A percentile compares a stretch with the other conserved stretches of the same genome.
These are phyloP conservation scores for Camelina neglecta DNA, from an alignment of 345 rosid genomes.

Conservation along the genomic window DNA sequence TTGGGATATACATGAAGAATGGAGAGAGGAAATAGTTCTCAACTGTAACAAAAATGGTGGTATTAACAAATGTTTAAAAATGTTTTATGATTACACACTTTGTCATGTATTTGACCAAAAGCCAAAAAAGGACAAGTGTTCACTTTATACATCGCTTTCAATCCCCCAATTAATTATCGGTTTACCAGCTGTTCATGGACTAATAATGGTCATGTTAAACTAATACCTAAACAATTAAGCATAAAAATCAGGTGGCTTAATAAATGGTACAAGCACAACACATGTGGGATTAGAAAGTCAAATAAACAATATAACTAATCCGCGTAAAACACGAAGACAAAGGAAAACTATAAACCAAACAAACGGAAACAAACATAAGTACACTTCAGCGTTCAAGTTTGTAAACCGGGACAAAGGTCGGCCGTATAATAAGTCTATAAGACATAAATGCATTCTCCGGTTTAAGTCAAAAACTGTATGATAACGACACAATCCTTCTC, in stretches of 20 bases:
- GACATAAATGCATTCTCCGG: conserved; percentile 33
- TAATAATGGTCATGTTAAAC: conserved; percentile 7
- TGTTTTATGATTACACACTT: conserved; percentile 1
- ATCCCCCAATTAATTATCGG: conserved; percentile 16
- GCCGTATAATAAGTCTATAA: conserved; percentile 15
- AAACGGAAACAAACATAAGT: background rate
- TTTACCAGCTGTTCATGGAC: conserved; percentile 29
- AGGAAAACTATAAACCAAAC: conserved; percentile 9
- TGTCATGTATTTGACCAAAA: conserved; percentile 40
- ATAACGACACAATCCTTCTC: conserved; percentile 22
- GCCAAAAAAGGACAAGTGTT: conserved; percentile 36
- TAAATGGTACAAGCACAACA: background rate
- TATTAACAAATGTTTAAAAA: background rate
- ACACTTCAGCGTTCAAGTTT: conserved; percentile 17
- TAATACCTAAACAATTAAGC: conserved; percentile 32
- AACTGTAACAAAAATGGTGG: background rate
- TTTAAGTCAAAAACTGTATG: conserved; percentile 25
- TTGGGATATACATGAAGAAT: conserved; percentile 7
- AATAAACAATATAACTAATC: conserved; percentile 17
- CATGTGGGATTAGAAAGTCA: conserved; percentile 35
- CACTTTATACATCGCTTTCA: conserved; percentile 37
- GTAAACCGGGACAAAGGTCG: conserved; percentile 34
- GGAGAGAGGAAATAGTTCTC: background rate
- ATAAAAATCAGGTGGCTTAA: conserved; percentile 32
- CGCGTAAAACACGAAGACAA: conserved; percentile 21